Conservation (phyloP, 2,329 filamentous ascomycete species). For the Pestalotiopsis sp. region DNA sequence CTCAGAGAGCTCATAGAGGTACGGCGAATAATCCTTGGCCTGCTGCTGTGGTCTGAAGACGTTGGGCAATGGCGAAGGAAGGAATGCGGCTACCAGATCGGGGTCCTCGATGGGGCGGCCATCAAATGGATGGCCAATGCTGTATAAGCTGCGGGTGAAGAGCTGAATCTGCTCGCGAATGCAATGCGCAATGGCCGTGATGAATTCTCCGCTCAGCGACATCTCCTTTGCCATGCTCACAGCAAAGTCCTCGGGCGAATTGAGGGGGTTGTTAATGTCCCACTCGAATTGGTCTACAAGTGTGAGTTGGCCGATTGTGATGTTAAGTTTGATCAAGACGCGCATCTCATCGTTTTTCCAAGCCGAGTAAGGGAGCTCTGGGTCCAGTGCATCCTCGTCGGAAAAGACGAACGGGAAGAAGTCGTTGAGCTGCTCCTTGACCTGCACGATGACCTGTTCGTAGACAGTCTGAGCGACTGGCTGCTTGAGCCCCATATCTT, state of each 20-base stretch:
- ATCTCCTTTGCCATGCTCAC: constrained; percentile 86
- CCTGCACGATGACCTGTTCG: constrained; percentile 66
- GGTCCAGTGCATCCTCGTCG: constrained; percentile 87
- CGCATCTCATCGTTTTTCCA: constrained; percentile 99
- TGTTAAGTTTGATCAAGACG: constrained; percentile 92
- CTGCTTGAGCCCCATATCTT: constrained; percentile 83
- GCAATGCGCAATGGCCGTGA: constrained; percentile 95
- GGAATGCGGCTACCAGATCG: constrained; percentile 82
- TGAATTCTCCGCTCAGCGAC: constrained; percentile 91
- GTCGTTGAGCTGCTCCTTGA: constrained; percentile 88
- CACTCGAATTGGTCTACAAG: constrained; percentile 98
- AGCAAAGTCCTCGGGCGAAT: constrained; percentile 95
- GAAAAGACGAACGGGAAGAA: constrained; percentile 92
- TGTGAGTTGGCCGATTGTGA: constrained; percentile 93
- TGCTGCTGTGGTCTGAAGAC: constrained; percentile 91
- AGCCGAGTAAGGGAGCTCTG: constrained; percentile 85
- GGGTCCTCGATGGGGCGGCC: constrained; percentile 90
- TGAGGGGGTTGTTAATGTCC: constrained; percentile 95
- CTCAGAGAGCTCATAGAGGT: constrained; percentile 92
- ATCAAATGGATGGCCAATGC: constrained; percentile 92
- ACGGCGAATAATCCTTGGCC: constrained; percentile 92
- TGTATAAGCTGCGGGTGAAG: constrained; percentile 91
- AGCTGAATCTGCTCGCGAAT: constrained; percentile 96
- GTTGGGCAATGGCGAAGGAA: constrained; percentile 79
- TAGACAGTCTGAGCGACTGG: constrained; percentile 67